Evolutionary conservation across 495 filamentous ascomycete genomes (phyloP), one percentile per base, ranked within the genome.

Genomic region (Xylaria castorea): DNA sequence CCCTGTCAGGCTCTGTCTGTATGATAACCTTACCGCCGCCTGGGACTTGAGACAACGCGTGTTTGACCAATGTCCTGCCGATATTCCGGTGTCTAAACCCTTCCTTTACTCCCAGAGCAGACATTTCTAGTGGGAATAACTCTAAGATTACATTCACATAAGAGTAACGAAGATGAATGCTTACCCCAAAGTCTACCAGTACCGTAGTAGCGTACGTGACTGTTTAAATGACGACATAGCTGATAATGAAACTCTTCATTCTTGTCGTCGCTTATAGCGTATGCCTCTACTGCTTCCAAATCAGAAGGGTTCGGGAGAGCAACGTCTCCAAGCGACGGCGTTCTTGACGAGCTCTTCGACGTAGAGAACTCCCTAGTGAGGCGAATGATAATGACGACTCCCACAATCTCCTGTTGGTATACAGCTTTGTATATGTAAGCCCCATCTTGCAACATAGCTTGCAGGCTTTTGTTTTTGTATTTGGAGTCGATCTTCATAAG

Each of bases 381-480:
- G 8, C 42, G 25, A 32, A 27, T 60, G 27, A 46, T 36, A 5
- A 42, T 3, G 9, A 27, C 34, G 34, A 40, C 53, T 0, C 66
- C 66, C 25, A 69, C 66, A 38, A 44, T 69, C 27, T 46, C 66
- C 7, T n/a, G 36, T 22, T 46, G 14, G 66, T 22, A 32, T 0
- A 60, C 22, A 22, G 51, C 66, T 60, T 58, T 69, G 66, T 57
- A 69, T 27, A 60, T 40, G 11, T 27, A 66, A 36, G 63, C 63
- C 44, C 63, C 63, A 5, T 32, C 25, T 32, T 5, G 14, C 44
- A 66, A 50, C 42, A 66, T 66, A 1, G 14, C 27, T 30, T 50
- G 14, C 27, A 66, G 27, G 11, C 1, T 34, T 1, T 9, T 34
- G 25, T 12, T 11, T 16, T 8, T 20, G 18, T 50, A 7, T 22